Conservation (phyloP, 345 rosid species). For the Rhizophora apiculata region DNA sequence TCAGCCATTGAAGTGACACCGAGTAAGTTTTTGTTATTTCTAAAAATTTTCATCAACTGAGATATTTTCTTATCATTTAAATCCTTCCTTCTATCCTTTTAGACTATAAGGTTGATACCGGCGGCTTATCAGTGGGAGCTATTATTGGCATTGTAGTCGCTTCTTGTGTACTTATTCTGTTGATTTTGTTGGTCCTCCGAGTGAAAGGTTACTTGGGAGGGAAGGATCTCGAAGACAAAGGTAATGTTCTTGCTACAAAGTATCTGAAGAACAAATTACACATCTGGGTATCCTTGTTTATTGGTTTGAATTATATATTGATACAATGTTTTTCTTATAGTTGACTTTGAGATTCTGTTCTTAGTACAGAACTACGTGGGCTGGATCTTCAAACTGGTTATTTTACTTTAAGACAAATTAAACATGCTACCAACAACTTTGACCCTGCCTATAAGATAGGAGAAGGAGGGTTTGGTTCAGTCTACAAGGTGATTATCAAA, state of each 20-base stretch:
- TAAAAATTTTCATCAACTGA: neutral
- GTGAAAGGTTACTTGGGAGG: conserved; percentile 51
- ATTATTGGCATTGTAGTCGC: conserved; percentile 62
- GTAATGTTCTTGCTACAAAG: conserved; percentile 18
- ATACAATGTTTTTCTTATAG: neutral
- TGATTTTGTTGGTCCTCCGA: conserved; percentile 45
- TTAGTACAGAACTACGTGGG: conserved; percentile 47
- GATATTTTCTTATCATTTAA: neutral
- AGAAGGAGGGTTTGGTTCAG: conserved; percentile 98
- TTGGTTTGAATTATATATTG: neutral
- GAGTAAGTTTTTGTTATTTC: conserved; percentile 41
- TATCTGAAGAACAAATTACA: neutral
- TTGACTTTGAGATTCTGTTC: neutral
- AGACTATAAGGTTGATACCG: conserved; percentile 63
- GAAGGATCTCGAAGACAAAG: conserved; percentile 52
- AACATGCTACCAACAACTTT: conserved; percentile 68
- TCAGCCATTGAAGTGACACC: conserved; percentile 73
- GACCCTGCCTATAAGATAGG: conserved; percentile 71
- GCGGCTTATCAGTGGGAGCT: conserved; percentile 56
- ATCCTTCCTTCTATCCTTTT: conserved; percentile 8
- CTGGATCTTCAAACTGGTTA: conserved; percentile 73
- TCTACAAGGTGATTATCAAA: conserved; percentile 57
- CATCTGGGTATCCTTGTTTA: too few relatives aligned
- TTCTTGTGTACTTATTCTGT: conserved; percentile 31
- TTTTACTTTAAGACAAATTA: conserved; percentile 71